Evolutionary conservation across 768 basidiomycete genomes (phyloP).

Genomic region (Tulasnella calospora): DNA sequence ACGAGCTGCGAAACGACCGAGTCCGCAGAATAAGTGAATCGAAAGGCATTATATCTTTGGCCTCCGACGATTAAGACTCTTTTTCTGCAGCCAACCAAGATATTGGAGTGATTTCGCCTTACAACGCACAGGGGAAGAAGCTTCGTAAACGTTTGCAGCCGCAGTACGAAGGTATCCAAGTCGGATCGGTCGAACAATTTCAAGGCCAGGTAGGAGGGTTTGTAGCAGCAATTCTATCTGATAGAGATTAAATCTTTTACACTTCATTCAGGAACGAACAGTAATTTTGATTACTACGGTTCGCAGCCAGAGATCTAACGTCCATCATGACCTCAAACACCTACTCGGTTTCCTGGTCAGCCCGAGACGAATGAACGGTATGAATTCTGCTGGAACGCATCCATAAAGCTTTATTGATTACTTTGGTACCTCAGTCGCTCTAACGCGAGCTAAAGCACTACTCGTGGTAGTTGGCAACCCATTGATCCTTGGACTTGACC

Average conservation of each 20-base stretch:
- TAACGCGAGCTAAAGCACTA: conserved; percentile 18
- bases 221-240: no score
- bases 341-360: conserved; percentile 25
- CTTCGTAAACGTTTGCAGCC: conserved; percentile 42
- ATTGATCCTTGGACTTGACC: conserved; percentile 5
- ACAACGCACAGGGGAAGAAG: conserved; percentile 55
- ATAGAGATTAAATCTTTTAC: neutral
- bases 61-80: neutral
- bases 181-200: conserved; percentile 28
- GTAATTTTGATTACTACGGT: conserved; percentile 29
- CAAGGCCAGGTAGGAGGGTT: conserved; percentile 24
- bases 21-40: conserved; percentile 25
- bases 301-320: conserved; percentile 7
- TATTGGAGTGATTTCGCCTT: conserved; percentile 59
- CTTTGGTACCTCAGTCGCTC: neutral
- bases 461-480: conserved; percentile 22
- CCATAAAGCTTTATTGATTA: neutral
- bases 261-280: conserved; percentile 15
- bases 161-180: conserved; percentile 1
- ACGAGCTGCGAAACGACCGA: conserved; percentile 37
- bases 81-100: conserved; percentile 30
- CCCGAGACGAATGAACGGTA: conserved; percentile 26
- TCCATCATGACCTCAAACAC: conserved; percentile 19
- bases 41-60: neutral
- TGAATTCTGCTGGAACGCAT: neutral